A percentile compares a stretch with the other conserved stretches of the same genome.
These are phyloP conservation scores for Zygotorulaspora mrakii DNA, from an alignment of 1,139 yeast genomes.

Conservation along the genomic window DNA sequence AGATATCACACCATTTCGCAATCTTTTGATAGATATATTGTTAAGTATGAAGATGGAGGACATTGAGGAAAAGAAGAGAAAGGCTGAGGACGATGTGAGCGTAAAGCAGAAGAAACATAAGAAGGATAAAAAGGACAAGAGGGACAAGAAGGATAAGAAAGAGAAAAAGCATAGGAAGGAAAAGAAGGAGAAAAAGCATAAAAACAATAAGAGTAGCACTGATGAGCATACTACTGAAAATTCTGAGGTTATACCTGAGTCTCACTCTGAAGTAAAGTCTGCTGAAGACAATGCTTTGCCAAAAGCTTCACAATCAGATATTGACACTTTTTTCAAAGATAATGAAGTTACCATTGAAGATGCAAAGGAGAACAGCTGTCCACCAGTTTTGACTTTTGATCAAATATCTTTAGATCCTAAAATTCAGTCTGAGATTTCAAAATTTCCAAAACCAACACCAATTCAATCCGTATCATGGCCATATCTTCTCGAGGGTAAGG, in stretches of 20 bases:
- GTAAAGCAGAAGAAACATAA: constrained; percentile 37
- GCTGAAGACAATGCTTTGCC: constrained; percentile 28
- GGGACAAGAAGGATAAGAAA: constrained; percentile 34
- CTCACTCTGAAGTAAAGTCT: no score
- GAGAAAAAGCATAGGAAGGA: constrained; percentile 30
- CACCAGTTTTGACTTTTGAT: constrained; percentile 70
- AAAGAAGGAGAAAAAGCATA: constrained; percentile 14
- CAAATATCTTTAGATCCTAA: constrained; percentile 55
- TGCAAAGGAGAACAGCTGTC: constrained; percentile 47
- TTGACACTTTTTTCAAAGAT: constrained; percentile 58
- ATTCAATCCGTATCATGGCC: constrained; percentile 99
- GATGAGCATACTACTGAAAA: constrained; percentile 14
- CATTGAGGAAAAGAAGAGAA: constrained; percentile 45
- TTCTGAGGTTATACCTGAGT: constrained; percentile 5
- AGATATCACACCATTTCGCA: no score
- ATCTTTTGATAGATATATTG: neutral
- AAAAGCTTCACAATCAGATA: constrained; percentile 48
- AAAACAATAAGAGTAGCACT: constrained; percentile 20
- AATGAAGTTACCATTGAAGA: constrained; percentile 84
- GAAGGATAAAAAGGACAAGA: constrained; percentile 37
- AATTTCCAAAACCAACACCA: constrained; percentile 89
- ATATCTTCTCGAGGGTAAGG: constrained; percentile 69
- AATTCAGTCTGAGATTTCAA: constrained; percentile 54
- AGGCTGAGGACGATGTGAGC: constrained; percentile 43
- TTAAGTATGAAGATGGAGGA: constrained; percentile 45